A percentile compares a stretch with the other conserved stretches of the same genome.
These are phyloP conservation scores for Hortiboletus campestris DNA, from an alignment of 768 basidiomycete species.

Conservation along the genomic window DNA sequence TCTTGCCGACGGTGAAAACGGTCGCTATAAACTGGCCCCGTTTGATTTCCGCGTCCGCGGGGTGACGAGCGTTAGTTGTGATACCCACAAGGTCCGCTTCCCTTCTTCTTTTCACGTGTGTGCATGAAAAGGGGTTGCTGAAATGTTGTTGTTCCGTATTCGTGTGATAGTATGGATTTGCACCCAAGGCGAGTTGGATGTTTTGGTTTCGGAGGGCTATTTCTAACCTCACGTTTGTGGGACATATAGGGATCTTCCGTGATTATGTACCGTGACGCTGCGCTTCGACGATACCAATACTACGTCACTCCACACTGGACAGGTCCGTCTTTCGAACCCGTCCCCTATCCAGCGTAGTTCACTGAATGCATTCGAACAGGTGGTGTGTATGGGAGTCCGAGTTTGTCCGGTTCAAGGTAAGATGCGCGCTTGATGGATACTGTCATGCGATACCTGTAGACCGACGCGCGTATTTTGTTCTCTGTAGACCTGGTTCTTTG, in stretches of 20 bases:
- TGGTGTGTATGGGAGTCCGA: slow-evolving; percentile 88
- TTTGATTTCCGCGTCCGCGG: slow-evolving; percentile 93
- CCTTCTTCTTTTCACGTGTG: neutral
- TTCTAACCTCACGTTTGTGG: neutral
- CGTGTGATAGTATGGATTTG: slow-evolving; percentile 75
- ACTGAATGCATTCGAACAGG: slow-evolving; percentile 39
- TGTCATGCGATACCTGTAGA: neutral
- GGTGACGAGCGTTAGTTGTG: slow-evolving; percentile 93
- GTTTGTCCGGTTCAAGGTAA: slow-evolving; percentile 86
- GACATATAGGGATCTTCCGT: slow-evolving; percentile 78
- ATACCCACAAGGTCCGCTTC: slow-evolving; percentile 79
- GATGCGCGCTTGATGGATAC: slow-evolving; percentile 11
- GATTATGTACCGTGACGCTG: slow-evolving; percentile 86
- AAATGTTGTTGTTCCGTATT: neutral
- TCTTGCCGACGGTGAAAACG: slow-evolving; percentile 56
- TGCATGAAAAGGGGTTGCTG: neutral
- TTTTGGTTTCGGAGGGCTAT: neutral
- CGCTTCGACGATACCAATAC: slow-evolving; percentile 80
- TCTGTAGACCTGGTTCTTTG: slow-evolving; percentile 75
- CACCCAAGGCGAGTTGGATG: slow-evolving; percentile 67
- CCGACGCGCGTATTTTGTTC: neutral
- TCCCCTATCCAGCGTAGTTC: neutral
- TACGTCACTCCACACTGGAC: slow-evolving; percentile 81
- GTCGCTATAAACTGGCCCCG: slow-evolving; percentile 53
- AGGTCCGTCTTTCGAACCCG: slow-evolving; percentile 39